phyloP scores from a whole-genome alignment of 495 filamentous ascomycete genomes.

The Letharia columbiana region DNA sequence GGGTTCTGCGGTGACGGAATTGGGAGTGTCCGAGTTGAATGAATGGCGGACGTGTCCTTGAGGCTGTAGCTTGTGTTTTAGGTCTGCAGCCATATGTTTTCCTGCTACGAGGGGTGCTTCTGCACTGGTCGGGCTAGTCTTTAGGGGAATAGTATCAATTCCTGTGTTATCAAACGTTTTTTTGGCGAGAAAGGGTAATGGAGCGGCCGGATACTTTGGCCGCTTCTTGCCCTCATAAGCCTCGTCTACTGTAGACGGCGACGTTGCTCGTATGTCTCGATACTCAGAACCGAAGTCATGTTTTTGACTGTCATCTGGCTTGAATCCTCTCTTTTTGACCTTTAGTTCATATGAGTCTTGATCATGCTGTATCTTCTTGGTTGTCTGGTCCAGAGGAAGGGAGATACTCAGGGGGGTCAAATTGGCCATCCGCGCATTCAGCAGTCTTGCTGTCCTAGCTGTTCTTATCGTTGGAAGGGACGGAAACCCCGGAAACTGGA shows the following conservation, averaged over 20 bases:
- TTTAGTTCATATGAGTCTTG: conserved; percentile 15
- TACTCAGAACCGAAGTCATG: conserved; percentile 13
- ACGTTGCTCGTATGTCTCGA: conserved; percentile 2
- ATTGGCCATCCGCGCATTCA: conserved; percentile 11
- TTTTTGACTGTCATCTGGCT: not conserved
- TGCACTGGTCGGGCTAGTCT: not conserved
- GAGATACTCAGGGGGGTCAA: conserved; percentile 21
- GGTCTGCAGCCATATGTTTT: not conserved
- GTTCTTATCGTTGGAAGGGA: not conserved
- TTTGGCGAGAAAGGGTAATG: not conserved
- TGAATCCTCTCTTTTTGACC: conserved; percentile 5
- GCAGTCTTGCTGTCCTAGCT: not conserved
- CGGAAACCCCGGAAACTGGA: conserved; percentile 21
- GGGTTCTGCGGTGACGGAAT: not conserved
- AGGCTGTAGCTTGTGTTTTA: not conserved
- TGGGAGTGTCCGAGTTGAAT: not conserved
- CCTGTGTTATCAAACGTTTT: not conserved
- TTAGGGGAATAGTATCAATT: not conserved
- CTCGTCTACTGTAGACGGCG: not conserved
- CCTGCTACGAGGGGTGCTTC: not conserved
- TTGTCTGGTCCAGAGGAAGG: not conserved
- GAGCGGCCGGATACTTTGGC: not conserved
- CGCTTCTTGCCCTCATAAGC: not conserved
- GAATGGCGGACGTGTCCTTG: not conserved
- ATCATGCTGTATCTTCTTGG: not conserved